Evolutionary conservation across 345 rosid species (phyloP), one percentile per base, ranked within the genome.

Genomic region (Xanthoceras sorbifolium): DNA sequence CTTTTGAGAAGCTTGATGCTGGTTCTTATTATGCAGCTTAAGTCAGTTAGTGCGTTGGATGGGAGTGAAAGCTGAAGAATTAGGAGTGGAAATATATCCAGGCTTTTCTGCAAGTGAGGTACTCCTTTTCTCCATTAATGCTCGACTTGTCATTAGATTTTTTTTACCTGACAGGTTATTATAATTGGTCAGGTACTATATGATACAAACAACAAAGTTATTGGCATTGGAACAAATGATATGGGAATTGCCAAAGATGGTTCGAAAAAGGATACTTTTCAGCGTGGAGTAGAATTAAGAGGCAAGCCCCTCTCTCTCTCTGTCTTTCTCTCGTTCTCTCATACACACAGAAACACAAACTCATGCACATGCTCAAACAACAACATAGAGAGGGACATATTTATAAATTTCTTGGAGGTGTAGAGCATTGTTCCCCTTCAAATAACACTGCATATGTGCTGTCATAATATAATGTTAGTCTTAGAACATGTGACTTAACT

Each of bases 71-170:
- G 99, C 99, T 68, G 96, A 95, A 86, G 99, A 95, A 84, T 78
- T 88, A 73, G 99, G 99, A 72, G 93, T 87, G 29, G 99, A 95
- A 85, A 93, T 95, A 79, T 95, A 95, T 88, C 99, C 99, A 1
- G 98, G 99, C 4, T 91, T 95, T 84, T 89, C 99, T 69, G 98
- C 98, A 64, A 83, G 91, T 79, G 99, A 95, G 97, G 98, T 94
- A 52, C 81, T 65, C 54, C 48, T 71, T 78, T 74, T 62, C 32
- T 32, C 71, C 70, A 40, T 71, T 54, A 26, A 50, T 73, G 48
- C 32, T 5, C 18, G n/a, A 9, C 34, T 17, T 80, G 54, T 20
- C 67, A 42, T 61, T 71, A 44, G 57, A 82, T 72, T 25, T 62
- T 73, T 82, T 62, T 73, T 82, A 36, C 46, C 69, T 77, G 59